phyloP scores from a whole-genome alignment of 2,329 filamentous ascomycete species.

The Cytospora piceae region DNA sequence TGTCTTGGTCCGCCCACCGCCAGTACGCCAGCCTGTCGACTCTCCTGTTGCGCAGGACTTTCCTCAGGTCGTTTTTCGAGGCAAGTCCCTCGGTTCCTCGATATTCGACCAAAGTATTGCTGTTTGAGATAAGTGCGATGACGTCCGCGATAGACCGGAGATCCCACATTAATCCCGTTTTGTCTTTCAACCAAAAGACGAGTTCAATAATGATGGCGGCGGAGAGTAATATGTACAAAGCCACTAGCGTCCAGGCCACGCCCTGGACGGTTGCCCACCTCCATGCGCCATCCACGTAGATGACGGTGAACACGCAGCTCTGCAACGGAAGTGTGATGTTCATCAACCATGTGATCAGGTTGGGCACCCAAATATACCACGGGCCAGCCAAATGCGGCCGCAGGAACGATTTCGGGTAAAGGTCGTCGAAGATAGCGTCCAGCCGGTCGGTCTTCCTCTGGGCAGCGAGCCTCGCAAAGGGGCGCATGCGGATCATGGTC shows the following conservation, averaged over 20 bases:
- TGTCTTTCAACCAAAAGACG: conserved; percentile 65
- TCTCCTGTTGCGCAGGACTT: conserved; percentile 58
- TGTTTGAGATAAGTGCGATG: conserved; percentile 75
- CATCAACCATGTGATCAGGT: conserved; percentile 74
- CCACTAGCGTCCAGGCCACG: conserved; percentile 77
- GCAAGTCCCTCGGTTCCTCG: conserved; percentile 66
- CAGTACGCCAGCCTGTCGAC: conserved; percentile 84
- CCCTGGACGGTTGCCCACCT: conserved; percentile 79
- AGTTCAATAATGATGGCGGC: conserved; percentile 61
- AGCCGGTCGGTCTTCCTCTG: conserved; percentile 61
- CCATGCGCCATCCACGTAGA: conserved; percentile 64
- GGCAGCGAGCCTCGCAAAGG: conserved; percentile 77
- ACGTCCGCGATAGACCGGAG: conserved; percentile 80
- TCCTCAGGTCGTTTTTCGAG: conserved; percentile 55
- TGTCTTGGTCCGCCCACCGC: conserved; percentile 65
- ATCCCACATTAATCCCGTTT: conserved; percentile 85
- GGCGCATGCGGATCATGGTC: conserved; percentile 75
- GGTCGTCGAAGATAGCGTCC: conserved; percentile 67
- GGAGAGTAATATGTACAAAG: conserved; percentile 70
- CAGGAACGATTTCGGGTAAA: conserved; percentile 72
- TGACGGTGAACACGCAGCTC: conserved; percentile 73
- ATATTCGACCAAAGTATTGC: conserved; percentile 77
- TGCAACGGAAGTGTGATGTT: conserved; percentile 82
- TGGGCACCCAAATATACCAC: conserved; percentile 66
- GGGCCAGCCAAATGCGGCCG: conserved; percentile 65